These are phyloP conservation scores for Lachnellula subtilissima DNA, from an alignment of 2,329 filamentous ascomycete species.

Conservation along the genomic window DNA sequence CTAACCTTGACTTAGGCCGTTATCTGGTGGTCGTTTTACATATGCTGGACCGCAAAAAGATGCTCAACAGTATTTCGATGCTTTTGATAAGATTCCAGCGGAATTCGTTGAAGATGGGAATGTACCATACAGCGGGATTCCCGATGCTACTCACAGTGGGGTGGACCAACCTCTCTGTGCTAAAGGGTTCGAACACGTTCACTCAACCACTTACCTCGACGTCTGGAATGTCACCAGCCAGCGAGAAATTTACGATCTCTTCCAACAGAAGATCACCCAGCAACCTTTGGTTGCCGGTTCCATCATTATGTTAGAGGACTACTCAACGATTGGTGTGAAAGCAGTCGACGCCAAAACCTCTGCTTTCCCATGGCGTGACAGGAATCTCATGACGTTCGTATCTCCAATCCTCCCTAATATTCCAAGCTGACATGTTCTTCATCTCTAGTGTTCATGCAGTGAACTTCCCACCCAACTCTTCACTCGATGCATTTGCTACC, in stretches of 20 bases:
- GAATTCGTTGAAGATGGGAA: too few relatives aligned
- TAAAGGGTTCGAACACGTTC: background rate
- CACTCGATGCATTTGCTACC: background rate
- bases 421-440: too few relatives aligned
- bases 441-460: too few relatives aligned
- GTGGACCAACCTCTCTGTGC: background rate
- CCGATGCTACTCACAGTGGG: background rate
- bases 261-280: background rate
- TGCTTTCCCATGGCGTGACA: too few relatives aligned
- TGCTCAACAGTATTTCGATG: too few relatives aligned
- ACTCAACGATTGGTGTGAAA: background rate
- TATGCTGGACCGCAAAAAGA: background rate
- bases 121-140: too few relatives aligned
- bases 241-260: background rate
- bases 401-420: too few relatives aligned
- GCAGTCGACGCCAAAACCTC: too few relatives aligned
- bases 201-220: background rate
- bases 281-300: background rate
- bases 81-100: too few relatives aligned
- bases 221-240: conserved; percentile 1
- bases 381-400: too few relatives aligned
- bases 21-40: conserved; percentile 1
- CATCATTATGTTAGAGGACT: background rate
- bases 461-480: too few relatives aligned
- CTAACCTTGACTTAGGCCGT: background rate